A percentile compares a stretch with the other conserved stretches of the same genome.
Conservation (phyloP, 1,139 yeast species). For the Geotrichum australiense region DNA sequence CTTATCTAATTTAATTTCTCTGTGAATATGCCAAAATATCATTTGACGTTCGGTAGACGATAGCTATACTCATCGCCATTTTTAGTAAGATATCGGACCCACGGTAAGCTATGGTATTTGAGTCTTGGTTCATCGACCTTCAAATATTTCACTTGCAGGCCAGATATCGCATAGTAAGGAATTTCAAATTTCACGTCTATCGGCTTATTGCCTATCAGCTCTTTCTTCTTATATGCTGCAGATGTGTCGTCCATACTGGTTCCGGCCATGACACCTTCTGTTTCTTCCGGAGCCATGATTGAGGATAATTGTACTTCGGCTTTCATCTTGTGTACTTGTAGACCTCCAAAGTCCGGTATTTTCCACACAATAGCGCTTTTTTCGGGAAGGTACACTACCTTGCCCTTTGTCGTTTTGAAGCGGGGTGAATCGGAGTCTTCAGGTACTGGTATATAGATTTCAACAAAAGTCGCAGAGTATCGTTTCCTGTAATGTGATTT, state of each 20-base stretch:
- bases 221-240: constrained; percentile 18
- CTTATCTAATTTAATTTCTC: no score
- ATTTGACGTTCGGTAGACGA: no score
- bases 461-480: constrained; percentile 75
- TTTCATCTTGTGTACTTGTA: constrained; percentile 75
- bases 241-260: constrained; percentile 17
- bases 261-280: constrained; percentile 27
- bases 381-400: constrained; percentile 84
- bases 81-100: constrained; percentile 88
- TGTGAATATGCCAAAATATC: no score
- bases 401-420: constrained; percentile 70
- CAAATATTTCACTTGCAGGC: constrained; percentile 86
- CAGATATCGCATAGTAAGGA: constrained; percentile 91
- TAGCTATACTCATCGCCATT: constrained; percentile 88
- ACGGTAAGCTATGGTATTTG: constrained; percentile 85
- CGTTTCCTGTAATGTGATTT: constrained; percentile 78
- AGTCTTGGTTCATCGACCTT: constrained; percentile 81
- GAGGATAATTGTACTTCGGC: constrained; percentile 84
- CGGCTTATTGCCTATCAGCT: constrained; percentile 24
- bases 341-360: constrained; percentile 79
- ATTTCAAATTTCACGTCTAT: constrained; percentile 78
- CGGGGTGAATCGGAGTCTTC: constrained; percentile 89
- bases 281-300: constrained; percentile 46
- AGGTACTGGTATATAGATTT: constrained; percentile 80
- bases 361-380: constrained; percentile 78